Evolutionary conservation across 768 basidiomycete species (phyloP).

Genomic region (Porphyrellus cyaneotinctus): DNA sequence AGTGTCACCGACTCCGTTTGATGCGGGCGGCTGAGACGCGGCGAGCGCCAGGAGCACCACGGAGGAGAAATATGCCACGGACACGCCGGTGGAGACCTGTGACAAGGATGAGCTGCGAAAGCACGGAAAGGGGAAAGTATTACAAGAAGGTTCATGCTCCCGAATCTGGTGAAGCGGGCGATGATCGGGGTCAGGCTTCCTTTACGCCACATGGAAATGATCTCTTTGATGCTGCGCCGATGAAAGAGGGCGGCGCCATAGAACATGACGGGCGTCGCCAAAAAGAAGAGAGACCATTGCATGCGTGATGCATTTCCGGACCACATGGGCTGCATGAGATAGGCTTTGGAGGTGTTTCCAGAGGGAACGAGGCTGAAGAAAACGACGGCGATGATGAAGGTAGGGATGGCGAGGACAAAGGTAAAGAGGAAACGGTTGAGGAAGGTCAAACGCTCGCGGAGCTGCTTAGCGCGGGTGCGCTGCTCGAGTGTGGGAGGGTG

Average conservation of each 20-base stretch:
- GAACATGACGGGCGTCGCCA: slow-evolving; percentile 69
- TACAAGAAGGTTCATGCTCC: slow-evolving; percentile 84
- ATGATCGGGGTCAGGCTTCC: slow-evolving; percentile 51
- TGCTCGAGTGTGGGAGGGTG: slow-evolving; percentile 59
- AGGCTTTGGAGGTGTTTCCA: slow-evolving; percentile 42
- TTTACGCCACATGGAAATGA: slow-evolving; percentile 55
- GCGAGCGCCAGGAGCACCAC: slow-evolving; percentile 64
- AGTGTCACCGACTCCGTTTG: slow-evolving; percentile 42
- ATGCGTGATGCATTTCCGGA: slow-evolving; percentile 55
- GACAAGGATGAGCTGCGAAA: not conserved
- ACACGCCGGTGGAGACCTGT: slow-evolving; percentile 59
- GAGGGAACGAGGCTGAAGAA: slow-evolving; percentile 65
- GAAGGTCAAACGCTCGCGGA: slow-evolving; percentile 51
- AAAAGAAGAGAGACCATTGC: slow-evolving; percentile 61
- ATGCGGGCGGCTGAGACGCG: slow-evolving; percentile 37
- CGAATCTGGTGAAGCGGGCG: slow-evolving; percentile 63
- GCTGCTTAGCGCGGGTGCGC: slow-evolving; percentile 52
- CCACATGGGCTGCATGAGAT: slow-evolving; percentile 60
- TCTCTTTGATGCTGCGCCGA: slow-evolving; percentile 50
- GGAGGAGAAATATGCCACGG: slow-evolving; percentile 75
- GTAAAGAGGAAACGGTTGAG: slow-evolving; percentile 55
- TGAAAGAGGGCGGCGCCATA: slow-evolving; percentile 60
- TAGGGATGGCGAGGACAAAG: slow-evolving; percentile 65
- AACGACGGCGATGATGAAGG: slow-evolving; percentile 74
- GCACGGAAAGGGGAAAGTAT: not conserved